Evolutionary conservation across 768 basidiomycete genomes (phyloP), one percentile per base, ranked within the genome.

Genomic region (Glaciozyma antarctica): DNA sequence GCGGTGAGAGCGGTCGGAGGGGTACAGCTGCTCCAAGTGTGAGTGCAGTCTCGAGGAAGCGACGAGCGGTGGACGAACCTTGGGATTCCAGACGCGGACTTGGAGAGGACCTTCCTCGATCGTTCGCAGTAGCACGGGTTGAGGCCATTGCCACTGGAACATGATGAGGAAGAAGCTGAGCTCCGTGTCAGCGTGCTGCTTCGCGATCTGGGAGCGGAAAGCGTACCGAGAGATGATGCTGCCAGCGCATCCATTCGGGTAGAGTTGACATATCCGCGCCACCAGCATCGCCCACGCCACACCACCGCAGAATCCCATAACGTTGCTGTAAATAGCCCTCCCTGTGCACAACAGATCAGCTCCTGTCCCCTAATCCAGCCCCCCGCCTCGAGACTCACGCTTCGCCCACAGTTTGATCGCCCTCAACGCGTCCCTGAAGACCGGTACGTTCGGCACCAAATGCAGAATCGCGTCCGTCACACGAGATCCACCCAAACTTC

Each of bases 231-330:
- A 92, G 76, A 99, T 91, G 70, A 99, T 92, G 5, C 89, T 90
- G 21, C 92, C 91, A 17, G 93, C 90, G 65, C 86, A 85, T 12
- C 91, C 93, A 67, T 86, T 95, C 38, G 95, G 95, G 77, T 98
- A 99, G 61, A 99, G 78, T 75, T 99, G 95, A 79, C 95, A 99
- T 82, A 98, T 92, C 77, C 95, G 86, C 58, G 95, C 95, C n/a
- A 97, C 93, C 48, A 98, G 84, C 81, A 98, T 88, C 5, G 94
- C 90, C 95, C 95, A 99, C 34, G 93, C 94, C 2, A 98, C 94
- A 74, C 95, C 95, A 63, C 95, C 95, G 41, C 94, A 82, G 77
- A 98, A 99, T 24, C 94, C 95, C 72, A 91, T 91, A 16, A 97
- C 90, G 76, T 99, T 99, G 1, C 92, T 94, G 77, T 97, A 97